phyloP scores from a whole-genome alignment of 257 asterid genomes.

The Solanum acaule region DNA sequence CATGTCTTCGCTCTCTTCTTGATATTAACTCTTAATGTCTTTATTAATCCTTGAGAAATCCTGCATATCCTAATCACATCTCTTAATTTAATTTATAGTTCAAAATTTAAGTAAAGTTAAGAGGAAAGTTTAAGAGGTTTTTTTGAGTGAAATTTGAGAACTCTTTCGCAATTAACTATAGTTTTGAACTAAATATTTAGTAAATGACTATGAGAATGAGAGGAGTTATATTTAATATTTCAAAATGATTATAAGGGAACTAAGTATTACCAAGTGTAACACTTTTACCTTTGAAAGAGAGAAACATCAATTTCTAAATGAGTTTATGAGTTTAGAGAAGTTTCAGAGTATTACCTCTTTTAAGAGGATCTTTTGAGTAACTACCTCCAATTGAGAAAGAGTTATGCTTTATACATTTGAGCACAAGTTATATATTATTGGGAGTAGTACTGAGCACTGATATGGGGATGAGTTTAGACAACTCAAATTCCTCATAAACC shows the following conservation, averaged over 20 bases:
- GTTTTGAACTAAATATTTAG: neutral
- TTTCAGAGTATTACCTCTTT: neutral
- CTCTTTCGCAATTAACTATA: neutral
- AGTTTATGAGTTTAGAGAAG: neutral
- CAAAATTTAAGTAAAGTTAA: no score
- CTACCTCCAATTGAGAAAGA: neutral
- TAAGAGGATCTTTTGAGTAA: no score
- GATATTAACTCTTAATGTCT: no score
- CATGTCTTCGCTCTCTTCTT: neutral
- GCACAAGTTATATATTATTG: no score
- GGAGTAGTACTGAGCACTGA: neutral
- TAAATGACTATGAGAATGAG: neutral
- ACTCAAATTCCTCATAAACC: no score
- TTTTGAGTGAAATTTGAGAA: neutral
- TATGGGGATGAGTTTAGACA: no score
- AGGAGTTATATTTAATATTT: neutral
- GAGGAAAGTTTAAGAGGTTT: neutral
- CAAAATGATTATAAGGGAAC: neutral
- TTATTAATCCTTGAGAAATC: no score
- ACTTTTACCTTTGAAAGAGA: neutral
- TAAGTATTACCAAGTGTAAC: no score
- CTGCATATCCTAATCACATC: neutral
- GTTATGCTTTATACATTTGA: neutral
- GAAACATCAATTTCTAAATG: neutral
- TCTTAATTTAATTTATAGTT: neutral